Percentiles rank a stretch among this genome's conserved stretches.
Evolutionary conservation across 140 eudicot species (phyloP).

Genomic region (Anethum foeniculum): DNA sequence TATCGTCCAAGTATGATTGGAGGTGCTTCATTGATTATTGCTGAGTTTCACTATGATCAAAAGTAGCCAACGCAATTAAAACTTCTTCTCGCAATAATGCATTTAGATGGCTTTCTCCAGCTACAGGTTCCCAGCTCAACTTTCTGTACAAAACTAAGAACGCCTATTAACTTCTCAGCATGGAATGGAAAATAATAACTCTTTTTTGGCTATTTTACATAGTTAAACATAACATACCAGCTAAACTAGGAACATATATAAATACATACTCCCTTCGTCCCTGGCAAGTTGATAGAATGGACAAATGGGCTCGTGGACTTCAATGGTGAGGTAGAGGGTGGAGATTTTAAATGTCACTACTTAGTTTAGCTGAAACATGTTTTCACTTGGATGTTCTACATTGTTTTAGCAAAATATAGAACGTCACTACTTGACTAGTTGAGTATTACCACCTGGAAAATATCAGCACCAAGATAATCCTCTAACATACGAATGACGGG

Average conservation of each 20-base stretch:
- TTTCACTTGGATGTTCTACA: too few species aligned
- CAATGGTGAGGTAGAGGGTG: too few species aligned
- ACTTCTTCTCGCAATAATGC: conserved; percentile 44
- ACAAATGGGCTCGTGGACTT: too few species aligned
- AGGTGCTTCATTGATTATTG: conserved; percentile 38
- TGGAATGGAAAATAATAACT: background rate
- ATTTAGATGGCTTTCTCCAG: conserved; percentile 38
- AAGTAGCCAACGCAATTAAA: conserved; percentile 36
- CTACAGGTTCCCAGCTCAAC: conserved; percentile 31
- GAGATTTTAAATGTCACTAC: too few species aligned
- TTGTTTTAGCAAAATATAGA: background rate
- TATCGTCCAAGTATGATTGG: conserved; percentile 28
- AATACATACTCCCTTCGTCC: too few species aligned
- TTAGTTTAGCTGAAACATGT: too few species aligned
- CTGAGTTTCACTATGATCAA: conserved; percentile 37
- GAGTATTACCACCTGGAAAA: conserved; percentile 33
- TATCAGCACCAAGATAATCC: conserved; percentile 44
- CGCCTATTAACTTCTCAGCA: background rate
- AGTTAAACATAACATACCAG: background rate
- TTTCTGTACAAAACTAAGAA: conserved; percentile 23
- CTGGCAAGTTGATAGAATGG: too few species aligned
- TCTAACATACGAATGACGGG: conserved; percentile 39
- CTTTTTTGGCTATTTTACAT: background rate
- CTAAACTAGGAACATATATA: background rate
- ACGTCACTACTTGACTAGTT: background rate